Conservation (phyloP, 129 eudicot genomes). For the Logfia minima region DNA sequence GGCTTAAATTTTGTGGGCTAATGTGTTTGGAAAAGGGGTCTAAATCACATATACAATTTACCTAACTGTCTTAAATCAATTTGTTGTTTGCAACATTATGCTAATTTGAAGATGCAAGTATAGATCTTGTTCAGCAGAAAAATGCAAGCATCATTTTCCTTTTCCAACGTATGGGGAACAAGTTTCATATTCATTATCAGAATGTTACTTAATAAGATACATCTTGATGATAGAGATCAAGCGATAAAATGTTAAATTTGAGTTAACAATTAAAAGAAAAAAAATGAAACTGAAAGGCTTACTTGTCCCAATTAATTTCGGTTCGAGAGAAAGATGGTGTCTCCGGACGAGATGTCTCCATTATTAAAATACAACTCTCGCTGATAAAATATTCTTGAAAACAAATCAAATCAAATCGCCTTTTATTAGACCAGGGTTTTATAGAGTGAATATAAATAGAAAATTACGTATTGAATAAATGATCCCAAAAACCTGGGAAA, state of each 20-base stretch:
- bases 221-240: neutral
- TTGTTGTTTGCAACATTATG: no score
- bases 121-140: neutral
- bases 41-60: no score
- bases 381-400: neutral
- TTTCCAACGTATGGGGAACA: no score
- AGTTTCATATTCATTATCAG: no score
- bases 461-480: no score
- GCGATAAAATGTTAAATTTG: neutral
- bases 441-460: no score
- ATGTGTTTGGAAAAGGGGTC: neutral
- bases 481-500: neutral
- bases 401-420: neutral
- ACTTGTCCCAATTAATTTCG: slow-evolving; percentile 98
- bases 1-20: neutral
- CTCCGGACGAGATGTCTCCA: neutral
- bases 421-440: neutral
- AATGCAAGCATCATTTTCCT: no score
- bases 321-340: slow-evolving; percentile 53
- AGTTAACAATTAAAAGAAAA: neutral
- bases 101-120: no score
- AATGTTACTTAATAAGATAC: no score
- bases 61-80: no score
- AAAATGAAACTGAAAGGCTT: slow-evolving; percentile 18
- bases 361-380: no score